Evolutionary conservation across 306 rosid species (phyloP), one percentile per base, ranked within the genome.

Genomic region (Cyamopsis tetragonoloba): DNA sequence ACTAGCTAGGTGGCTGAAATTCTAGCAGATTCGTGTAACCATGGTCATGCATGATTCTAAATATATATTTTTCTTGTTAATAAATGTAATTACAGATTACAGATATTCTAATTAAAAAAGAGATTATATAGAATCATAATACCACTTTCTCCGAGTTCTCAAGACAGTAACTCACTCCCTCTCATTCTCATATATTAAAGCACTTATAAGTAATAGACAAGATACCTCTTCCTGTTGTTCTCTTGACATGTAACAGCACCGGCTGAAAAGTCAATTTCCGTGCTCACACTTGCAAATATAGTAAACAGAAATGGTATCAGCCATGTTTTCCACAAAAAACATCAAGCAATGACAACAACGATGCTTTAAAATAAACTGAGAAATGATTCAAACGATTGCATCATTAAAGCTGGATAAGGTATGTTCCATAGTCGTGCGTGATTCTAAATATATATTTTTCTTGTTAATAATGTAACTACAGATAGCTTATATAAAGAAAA

Each of bases 211-310:
- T n/a, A 58, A 57, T 20, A 31, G 31, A 66, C 55, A 57, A 42
- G 6, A 72, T 77, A 89, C 98, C 96, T 89, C 80, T 92, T 92
- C 55, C 89, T 80, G 59, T 59, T 13, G 68, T 34, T 73, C 62
- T 62, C 93, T 75, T 44, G 84, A 38, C 81, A 53, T 2, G 63
- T 69, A 64, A 70, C 66, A 72, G 17, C 72, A 15, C 77, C 84
- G 37, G 58, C 73, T 3, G 83, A 75, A 54, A 80, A 61, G 37
- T 83, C 96, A 20, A 77, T 47, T 13, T 83, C 85, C 15, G 75
- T 39, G 48, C 77, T 37, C 59, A 26, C 77, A 44, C 89, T 84
- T 30, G 48, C 67, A 71, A 60, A 54, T 28, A 31, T 41, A 53
- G 22, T 5, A 15, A 64, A 41, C 55, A 24, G 1, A 38, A 22